These are phyloP conservation scores for Dinochytrium kinnereticum DNA, from an alignment of 371 early-diverging fungal genomes.

Conservation along the genomic window DNA sequence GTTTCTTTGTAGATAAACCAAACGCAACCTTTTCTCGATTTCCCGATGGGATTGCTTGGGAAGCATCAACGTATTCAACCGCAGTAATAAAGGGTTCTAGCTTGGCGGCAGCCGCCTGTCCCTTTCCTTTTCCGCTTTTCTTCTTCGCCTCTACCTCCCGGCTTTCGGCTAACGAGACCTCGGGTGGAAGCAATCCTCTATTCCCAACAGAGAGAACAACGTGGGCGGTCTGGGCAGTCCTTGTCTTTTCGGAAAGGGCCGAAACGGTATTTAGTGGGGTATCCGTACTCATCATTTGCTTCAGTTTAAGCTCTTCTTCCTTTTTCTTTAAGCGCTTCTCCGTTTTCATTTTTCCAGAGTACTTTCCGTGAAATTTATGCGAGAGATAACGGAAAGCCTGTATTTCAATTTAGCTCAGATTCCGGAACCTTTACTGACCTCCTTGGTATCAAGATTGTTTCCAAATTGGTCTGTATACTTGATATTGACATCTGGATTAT, in stretches of 20 bases:
- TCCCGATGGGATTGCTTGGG: constrained; percentile 25
- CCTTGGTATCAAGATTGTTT: constrained; percentile 78
- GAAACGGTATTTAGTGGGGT: constrained; percentile 79
- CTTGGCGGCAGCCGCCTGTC: background rate
- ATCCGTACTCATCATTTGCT: constrained; percentile 77
- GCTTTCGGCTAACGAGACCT: constrained; percentile 28
- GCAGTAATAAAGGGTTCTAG: constrained; percentile 10
- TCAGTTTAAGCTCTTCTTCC: constrained; percentile 78
- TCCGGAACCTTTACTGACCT: constrained; percentile 51
- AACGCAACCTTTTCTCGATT: constrained; percentile 42
- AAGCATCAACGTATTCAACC: constrained; percentile 23
- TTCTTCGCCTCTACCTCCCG: constrained; percentile 15
- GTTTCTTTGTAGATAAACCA: constrained; percentile 29
- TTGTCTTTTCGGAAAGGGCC: constrained; percentile 77
- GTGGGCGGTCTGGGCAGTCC: constrained; percentile 76
- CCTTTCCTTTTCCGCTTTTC: constrained; percentile 10
- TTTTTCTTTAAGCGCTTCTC: constrained; percentile 85
- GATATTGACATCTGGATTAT: constrained; percentile 88
- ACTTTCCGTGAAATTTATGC: constrained; percentile 95
- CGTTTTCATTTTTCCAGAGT: constrained; percentile 91
- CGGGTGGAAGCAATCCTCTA: constrained; percentile 45
- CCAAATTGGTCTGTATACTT: constrained; percentile 91
- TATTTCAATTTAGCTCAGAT: background rate
- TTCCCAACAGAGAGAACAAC: constrained; percentile 85
- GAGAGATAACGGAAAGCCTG: constrained; percentile 89